These are phyloP conservation scores for Petrea volubilis DNA, from an alignment of 257 asterid genomes.

Conservation along the genomic window DNA sequence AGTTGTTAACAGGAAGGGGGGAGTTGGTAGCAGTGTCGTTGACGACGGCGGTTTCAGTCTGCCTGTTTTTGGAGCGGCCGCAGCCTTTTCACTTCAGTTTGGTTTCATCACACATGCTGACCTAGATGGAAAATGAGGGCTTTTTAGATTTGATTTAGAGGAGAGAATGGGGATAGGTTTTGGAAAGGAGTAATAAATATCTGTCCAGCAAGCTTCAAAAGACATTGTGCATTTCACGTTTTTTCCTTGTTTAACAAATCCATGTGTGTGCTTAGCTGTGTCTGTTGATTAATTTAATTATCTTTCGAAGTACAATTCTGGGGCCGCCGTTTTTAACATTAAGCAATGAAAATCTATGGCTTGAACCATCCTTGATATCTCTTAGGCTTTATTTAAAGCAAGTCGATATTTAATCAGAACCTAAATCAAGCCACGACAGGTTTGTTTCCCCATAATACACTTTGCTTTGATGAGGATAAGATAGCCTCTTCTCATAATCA, in stretches of 20 bases:
- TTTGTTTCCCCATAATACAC: background rate
- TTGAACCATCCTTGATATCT: background rate
- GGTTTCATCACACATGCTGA: background rate
- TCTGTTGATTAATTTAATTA: background rate
- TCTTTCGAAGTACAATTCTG: background rate
- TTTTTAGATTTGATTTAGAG: background rate
- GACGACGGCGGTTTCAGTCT: background rate
- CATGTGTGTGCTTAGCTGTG: background rate
- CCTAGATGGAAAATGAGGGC: slow-evolving; percentile 7
- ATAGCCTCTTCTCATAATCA: background rate
- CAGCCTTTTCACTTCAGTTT: background rate
- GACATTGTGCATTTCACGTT: background rate
- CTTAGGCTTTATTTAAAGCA: background rate
- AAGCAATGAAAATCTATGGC: background rate
- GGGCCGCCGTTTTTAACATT: background rate
- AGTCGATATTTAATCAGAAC: background rate
- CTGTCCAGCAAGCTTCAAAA: background rate
- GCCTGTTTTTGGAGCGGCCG: background rate
- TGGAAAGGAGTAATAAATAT: background rate
- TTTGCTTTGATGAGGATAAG: background rate
- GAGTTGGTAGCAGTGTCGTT: background rate
- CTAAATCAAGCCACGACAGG: background rate
- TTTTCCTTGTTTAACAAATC: background rate
- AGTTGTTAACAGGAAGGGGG: background rate
- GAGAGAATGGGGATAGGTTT: background rate